Evolutionary conservation across 2,329 filamentous ascomycete species (phyloP), one percentile per base, ranked within the genome.

Genomic region (Rhytidhysteron rufulum): DNA sequence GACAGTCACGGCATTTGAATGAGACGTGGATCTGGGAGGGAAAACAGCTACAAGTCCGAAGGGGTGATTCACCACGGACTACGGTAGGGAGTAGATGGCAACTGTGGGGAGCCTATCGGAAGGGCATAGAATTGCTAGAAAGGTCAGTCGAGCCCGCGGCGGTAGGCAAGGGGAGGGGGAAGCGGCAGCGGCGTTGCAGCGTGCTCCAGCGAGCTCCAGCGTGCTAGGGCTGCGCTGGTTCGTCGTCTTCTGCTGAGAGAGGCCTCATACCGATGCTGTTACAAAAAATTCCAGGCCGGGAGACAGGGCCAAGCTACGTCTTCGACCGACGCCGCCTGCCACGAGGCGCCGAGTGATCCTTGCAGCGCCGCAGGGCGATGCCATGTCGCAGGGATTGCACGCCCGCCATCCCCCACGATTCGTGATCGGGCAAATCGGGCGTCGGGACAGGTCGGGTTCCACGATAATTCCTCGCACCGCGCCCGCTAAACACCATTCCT

Each of bases 1-100:
- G 24, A 47, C n/a, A 46, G 45, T 54, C 48, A 50, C 60, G 54
- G 58, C 53, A 55, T 57, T n/a, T n/a, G n/a, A n/a, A n/a, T n/a
- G n/a, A n/a, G n/a, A 47, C 46, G 30, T 20, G n/a, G 20, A 18
- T 21, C 20, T 27, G 50, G 42, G 40, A 59, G 54, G 56, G 56
- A 54, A 54, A 55, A 55, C 44, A 51, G 48, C 43, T 49, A 48
- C 40, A 42, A 41, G 50, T 45, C 31, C 50, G 48, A 36, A 31
- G 20, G 46, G 40, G 33, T 11, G 42, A 50, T 44, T 46, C 45
- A 50, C 42, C 39, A 40, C 42, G 43, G 31, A 24, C 44, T 44
- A 42, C 43, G 40, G 27, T 9, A 25, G 49, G 44, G 39, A 42
- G 34, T 40, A 40, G 40, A 44, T 34, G 37, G 48, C 19, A 17